These are phyloP conservation scores for Arthrinium phaeospermum DNA, from an alignment of 2,329 filamentous ascomycete species.

Conservation along the genomic window DNA sequence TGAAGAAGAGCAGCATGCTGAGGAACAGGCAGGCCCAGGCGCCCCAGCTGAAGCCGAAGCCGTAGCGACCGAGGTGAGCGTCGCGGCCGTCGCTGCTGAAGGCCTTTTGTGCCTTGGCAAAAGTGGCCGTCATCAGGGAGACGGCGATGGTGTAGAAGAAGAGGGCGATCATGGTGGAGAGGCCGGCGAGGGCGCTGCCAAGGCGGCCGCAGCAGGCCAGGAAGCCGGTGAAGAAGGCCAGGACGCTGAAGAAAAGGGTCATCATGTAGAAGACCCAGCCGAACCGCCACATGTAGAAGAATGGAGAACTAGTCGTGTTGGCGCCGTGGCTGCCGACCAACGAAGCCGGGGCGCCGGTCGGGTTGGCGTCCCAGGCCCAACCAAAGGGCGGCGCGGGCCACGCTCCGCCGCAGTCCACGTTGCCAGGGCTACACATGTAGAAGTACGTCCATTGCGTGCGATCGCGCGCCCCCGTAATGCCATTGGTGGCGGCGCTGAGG, in stretches of 20 bases:
- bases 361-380: slow-evolving; percentile 67
- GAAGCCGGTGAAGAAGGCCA: slow-evolving; percentile 71
- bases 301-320: slow-evolving; percentile 62
- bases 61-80: slow-evolving; percentile 69
- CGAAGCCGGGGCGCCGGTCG: slow-evolving; percentile 43
- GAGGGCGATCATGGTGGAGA: slow-evolving; percentile 64
- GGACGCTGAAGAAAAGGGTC: slow-evolving; percentile 76
- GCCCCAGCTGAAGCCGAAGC: slow-evolving; percentile 80
- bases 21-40: slow-evolving; percentile 70
- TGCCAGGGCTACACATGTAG: slow-evolving; percentile 73
- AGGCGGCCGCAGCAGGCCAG: slow-evolving; percentile 74
- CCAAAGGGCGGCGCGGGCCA: slow-evolving; percentile 72
- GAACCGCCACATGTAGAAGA: slow-evolving; percentile 88
- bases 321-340: slow-evolving; percentile 61
- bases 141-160: slow-evolving; percentile 72
- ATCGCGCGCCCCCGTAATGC: slow-evolving; percentile 71
- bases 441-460: slow-evolving; percentile 90
- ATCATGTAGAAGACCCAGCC: slow-evolving; percentile 92
- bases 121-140: slow-evolving; percentile 73
- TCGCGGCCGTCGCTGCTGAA: slow-evolving; percentile 62
- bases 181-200: slow-evolving; percentile 69
- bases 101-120: slow-evolving; percentile 71
- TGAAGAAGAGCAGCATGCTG: slow-evolving; percentile 70
- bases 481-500: slow-evolving; percentile 77
- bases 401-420: slow-evolving; percentile 67